Percentiles rank a stretch among this genome's conserved stretches.
Conservation (phyloP, 257 asterid species). For the Paraleonurus japonicus region DNA sequence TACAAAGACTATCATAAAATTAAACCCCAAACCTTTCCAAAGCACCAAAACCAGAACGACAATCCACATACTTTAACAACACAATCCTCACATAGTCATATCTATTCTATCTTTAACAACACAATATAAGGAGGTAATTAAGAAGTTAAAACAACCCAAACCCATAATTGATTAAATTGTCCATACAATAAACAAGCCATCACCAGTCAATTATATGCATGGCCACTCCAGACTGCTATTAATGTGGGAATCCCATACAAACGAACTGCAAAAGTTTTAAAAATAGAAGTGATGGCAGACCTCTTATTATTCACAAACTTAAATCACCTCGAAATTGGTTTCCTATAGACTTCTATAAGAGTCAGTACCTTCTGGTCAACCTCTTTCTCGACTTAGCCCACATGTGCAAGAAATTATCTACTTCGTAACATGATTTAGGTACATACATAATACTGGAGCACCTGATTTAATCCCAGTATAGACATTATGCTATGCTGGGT, state of each 20-base stretch:
- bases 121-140: background rate
- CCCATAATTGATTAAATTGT: background rate
- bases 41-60: constrained; percentile 10
- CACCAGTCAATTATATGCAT: constrained; percentile 5
- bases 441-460: background rate
- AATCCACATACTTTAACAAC: background rate
- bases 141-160: background rate
- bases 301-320: background rate
- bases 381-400: constrained; percentile 11
- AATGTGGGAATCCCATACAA: background rate
- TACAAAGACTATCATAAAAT: constrained; percentile 6
- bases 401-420: constrained; percentile 10
- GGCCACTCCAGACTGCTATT: constrained; percentile 10
- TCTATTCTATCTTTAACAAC: constrained; percentile 3
- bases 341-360: constrained; percentile 7
- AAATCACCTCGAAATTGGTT: constrained; percentile 9
- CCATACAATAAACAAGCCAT: constrained; percentile 11
- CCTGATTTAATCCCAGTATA: background rate
- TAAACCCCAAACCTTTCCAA: constrained; percentile 1
- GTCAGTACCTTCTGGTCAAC: constrained; percentile 7
- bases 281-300: background rate
- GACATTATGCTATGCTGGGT: constrained; percentile 9
- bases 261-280: background rate
- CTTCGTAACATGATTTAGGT: background rate
- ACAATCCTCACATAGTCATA: background rate